Evolutionary conservation across 805 yeast species (phyloP).

Genomic region (Saccharomycopsis sp.): DNA sequence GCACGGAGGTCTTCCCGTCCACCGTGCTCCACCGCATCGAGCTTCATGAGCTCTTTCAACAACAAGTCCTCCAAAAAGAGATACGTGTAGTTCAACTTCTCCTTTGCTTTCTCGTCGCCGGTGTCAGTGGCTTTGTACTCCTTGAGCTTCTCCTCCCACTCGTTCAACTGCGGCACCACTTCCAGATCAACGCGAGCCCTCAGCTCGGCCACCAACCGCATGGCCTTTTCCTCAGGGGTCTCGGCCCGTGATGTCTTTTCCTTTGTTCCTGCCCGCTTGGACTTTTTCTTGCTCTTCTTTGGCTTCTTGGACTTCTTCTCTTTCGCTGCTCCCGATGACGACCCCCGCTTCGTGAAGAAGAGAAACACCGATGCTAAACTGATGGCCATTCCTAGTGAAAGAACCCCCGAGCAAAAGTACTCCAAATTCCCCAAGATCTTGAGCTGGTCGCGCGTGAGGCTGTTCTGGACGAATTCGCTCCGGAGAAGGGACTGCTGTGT

Average conservation of each 20-base stretch:
- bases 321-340: not conserved
- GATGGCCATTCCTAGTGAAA: too few species aligned
- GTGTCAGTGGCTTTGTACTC: not conserved
- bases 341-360: not conserved
- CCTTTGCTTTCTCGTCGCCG: conserved; percentile 9
- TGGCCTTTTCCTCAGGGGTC: not conserved
- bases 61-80: conserved; percentile 55
- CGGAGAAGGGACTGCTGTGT: too few species aligned
- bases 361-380: too few species aligned
- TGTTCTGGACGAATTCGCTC: too few species aligned
- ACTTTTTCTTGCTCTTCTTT: conserved; percentile 8
- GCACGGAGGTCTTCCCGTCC: conserved; percentile 42
- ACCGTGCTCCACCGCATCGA: conserved; percentile 54
- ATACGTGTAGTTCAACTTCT: conserved; percentile 12
- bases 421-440: too few species aligned
- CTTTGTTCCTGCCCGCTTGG: conserved; percentile 3
- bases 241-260: not conserved
- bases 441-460: too few species aligned
- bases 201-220: conserved; percentile 1
- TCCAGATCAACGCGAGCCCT: conserved; percentile 3
- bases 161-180: conserved; percentile 10
- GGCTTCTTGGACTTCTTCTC: not conserved
- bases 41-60: conserved; percentile 52
- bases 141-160: conserved; percentile 10
- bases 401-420: too few species aligned